phyloP scores from a whole-genome alignment of 2,329 filamentous ascomycete genomes.

The Alternaria hordeiaustralica region DNA sequence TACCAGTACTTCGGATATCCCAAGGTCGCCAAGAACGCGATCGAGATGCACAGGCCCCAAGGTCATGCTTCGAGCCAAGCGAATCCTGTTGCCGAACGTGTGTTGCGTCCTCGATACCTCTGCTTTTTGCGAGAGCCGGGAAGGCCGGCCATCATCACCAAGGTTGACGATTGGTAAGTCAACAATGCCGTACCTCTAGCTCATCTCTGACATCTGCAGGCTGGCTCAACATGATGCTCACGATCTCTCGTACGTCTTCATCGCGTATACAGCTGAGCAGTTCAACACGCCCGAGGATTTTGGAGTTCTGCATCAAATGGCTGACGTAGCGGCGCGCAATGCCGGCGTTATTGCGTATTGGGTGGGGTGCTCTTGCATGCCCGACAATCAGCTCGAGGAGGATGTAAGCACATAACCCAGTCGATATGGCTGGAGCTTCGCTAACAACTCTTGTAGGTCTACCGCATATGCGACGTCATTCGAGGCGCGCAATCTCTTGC shows the following conservation, averaged over 20 bases:
- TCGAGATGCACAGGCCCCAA: slow-evolving; percentile 26
- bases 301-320: slow-evolving; percentile 43
- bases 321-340: slow-evolving; percentile 47
- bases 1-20: slow-evolving; percentile 41
- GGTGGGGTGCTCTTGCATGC: slow-evolving; percentile 54
- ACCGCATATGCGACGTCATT: slow-evolving; percentile 56
- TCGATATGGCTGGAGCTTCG: neutral
- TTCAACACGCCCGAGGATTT: slow-evolving; percentile 43
- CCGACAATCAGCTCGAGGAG: slow-evolving; percentile 43
- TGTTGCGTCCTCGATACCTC: slow-evolving; percentile 36
- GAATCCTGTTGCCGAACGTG: slow-evolving; percentile 34
- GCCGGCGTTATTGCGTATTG: slow-evolving; percentile 52
- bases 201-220: slow-evolving; percentile 3
- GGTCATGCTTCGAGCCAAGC: slow-evolving; percentile 14
- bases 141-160: slow-evolving; percentile 25
- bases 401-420: slow-evolving; percentile 21
- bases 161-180: slow-evolving; percentile 35
- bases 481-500: slow-evolving; percentile 52
- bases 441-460: slow-evolving; percentile 35
- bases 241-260: slow-evolving; percentile 48
- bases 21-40: slow-evolving; percentile 37
- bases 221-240: slow-evolving; percentile 29
- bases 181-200: neutral
- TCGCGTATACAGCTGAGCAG: slow-evolving; percentile 53
- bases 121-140: slow-evolving; percentile 35